These are phyloP conservation scores for Moringa oleifera DNA, from an alignment of 345 rosid genomes.

Conservation along the genomic window DNA sequence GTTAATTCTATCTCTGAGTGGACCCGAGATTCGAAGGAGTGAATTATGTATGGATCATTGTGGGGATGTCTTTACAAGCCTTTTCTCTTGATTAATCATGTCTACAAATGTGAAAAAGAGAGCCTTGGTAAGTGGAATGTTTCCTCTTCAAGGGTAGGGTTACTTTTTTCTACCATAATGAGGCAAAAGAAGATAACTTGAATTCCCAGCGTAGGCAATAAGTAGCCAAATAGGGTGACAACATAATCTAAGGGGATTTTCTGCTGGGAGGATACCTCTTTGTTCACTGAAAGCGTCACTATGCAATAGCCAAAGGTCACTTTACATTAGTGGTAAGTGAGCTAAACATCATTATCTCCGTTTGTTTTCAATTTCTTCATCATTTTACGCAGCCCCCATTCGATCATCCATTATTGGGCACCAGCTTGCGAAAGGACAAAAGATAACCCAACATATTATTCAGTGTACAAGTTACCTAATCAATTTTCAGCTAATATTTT, in stretches of 20 bases:
- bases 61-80: too few relatives aligned
- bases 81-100: too few relatives aligned
- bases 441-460: neutral
- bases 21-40: too few relatives aligned
- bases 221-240: constrained; percentile 20
- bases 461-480: neutral
- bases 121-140: too few relatives aligned
- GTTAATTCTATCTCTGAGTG: too few relatives aligned
- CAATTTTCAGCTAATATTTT: too few relatives aligned
- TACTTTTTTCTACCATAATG: constrained; percentile 14
- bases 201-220: constrained; percentile 27
- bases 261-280: too few relatives aligned
- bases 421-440: too few relatives aligned
- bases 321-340: constrained; percentile 28
- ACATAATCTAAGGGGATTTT: constrained; percentile 9
- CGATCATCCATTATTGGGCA: neutral
- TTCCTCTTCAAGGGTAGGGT: too few relatives aligned
- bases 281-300: constrained; percentile 1
- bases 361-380: constrained; percentile 24
- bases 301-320: constrained; percentile 14
- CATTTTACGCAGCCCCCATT: constrained; percentile 19
- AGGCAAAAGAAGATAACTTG: constrained; percentile 10
- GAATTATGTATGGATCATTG: too few relatives aligned
- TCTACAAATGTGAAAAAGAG: too few relatives aligned
- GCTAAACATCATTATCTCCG: constrained; percentile 36